A percentile compares a stretch with the other conserved stretches of the same genome.
Conservation (phyloP, 1,284 basidiomycete genomes). For the Gomphus bonarii region DNA sequence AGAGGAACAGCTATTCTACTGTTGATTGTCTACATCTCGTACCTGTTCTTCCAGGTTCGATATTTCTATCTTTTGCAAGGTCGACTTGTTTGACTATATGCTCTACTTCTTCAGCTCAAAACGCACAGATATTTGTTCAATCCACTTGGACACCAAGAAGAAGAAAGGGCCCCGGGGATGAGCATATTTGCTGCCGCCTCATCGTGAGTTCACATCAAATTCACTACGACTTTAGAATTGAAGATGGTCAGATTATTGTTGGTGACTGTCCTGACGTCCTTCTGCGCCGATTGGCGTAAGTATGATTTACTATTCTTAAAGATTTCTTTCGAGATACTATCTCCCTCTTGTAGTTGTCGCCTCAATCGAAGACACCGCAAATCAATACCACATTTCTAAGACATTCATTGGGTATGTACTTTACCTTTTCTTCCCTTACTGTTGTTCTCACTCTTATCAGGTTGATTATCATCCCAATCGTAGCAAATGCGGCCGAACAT, state of each 20-base stretch:
- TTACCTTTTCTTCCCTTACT: background rate
- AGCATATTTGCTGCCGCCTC: constrained; percentile 52
- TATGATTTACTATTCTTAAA: constrained; percentile 12
- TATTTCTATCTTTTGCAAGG: constrained; percentile 5
- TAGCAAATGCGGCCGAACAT: constrained; percentile 72
- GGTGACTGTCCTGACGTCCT: constrained; percentile 74
- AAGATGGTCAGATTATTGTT: constrained; percentile 35
- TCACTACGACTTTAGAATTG: constrained; percentile 1
- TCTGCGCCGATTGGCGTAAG: constrained; percentile 75
- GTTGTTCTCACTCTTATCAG: background rate
- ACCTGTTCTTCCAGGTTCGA: constrained; percentile 65
- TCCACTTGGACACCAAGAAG: constrained; percentile 31
- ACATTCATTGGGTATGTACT: constrained; percentile 54
- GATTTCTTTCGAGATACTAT: background rate
- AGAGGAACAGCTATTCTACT: constrained; percentile 79
- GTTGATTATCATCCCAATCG: constrained; percentile 62
- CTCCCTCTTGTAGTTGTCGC: constrained; percentile 52
- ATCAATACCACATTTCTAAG: constrained; percentile 73
- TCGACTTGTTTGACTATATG: background rate
- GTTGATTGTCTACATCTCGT: constrained; percentile 73
- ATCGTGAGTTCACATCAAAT: constrained; percentile 30
- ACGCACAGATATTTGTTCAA: constrained; percentile 40
- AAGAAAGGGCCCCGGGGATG: constrained; percentile 49
- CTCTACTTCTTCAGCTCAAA: constrained; percentile 29
- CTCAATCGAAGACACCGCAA: constrained; percentile 83